A percentile compares a stretch with the other conserved stretches of the same genome.
These are phyloP conservation scores for Ascocoryne sarcoides DNA, from an alignment of 2,329 filamentous ascomycete species.

Conservation along the genomic window DNA sequence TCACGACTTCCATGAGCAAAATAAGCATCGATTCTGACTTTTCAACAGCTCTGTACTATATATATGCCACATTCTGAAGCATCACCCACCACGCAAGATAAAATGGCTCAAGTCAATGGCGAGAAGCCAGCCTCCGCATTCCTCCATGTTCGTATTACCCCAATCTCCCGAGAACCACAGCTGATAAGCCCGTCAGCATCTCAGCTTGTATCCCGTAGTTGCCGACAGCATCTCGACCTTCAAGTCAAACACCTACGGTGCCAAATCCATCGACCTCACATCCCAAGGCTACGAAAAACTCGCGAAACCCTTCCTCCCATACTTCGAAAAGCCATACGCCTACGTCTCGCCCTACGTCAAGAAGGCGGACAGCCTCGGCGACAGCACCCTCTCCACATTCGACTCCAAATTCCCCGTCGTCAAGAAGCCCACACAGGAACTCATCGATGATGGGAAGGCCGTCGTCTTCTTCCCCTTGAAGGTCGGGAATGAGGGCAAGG, in stretches of 20 bases:
- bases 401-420: conserved; percentile 64
- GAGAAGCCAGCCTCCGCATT: not conserved
- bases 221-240: conserved; percentile 69
- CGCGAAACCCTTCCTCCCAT: conserved; percentile 63
- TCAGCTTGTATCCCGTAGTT: conserved; percentile 76
- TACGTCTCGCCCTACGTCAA: conserved; percentile 79
- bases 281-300: conserved; percentile 61
- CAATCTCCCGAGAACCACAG: not conserved
- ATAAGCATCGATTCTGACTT: not conserved
- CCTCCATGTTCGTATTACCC: not conserved
- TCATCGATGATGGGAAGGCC: conserved; percentile 55
- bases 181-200: conserved; percentile 49
- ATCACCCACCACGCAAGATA: not conserved
- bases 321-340: conserved; percentile 68
- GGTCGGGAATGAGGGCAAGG: conserved; percentile 51
- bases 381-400: conserved; percentile 59
- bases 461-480: conserved; percentile 54
- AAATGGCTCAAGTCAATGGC: not conserved
- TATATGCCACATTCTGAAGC: not conserved
- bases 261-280: conserved; percentile 70
- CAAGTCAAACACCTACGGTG: conserved; percentile 74
- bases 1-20: too few species aligned
- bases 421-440: conserved; percentile 65
- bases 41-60: not conserved
- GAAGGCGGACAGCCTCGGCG: conserved; percentile 70